phyloP scores from a whole-genome alignment of 257 asterid genomes.

The Gynochthodes officinalis region DNA sequence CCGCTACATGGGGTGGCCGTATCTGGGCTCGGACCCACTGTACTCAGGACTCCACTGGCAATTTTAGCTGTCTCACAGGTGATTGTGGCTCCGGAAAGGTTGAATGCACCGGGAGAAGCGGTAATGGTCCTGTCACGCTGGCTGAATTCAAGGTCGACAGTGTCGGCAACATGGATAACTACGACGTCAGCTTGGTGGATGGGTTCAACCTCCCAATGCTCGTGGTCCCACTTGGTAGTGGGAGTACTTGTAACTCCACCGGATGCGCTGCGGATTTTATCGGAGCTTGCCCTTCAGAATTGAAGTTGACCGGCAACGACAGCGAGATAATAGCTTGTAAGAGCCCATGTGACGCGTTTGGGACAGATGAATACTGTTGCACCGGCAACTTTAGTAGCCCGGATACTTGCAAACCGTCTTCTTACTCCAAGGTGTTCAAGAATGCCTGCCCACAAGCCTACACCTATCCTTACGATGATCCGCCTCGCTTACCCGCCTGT shows the following conservation, averaged over 20 bases:
- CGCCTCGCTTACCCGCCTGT: conserved; percentile 64
- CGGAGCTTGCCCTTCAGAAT: conserved; percentile 66
- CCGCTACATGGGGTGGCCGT: conserved; percentile 76
- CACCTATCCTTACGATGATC: conserved; percentile 78
- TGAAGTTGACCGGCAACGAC: conserved; percentile 45
- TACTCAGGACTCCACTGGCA: conserved; percentile 51
- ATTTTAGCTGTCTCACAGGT: conserved; percentile 74
- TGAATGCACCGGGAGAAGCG: conserved; percentile 53
- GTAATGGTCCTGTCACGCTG: conserved; percentile 75
- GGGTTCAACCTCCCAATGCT: conserved; percentile 89
- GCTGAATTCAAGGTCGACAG: conserved; percentile 91
- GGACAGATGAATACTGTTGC: conserved; percentile 68
- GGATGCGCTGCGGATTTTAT: conserved; percentile 68
- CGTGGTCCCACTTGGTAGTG: conserved; percentile 74
- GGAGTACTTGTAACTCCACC: conserved; percentile 52
- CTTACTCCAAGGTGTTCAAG: conserved; percentile 59
- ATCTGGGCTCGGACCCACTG: conserved; percentile 89
- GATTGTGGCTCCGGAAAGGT: conserved; percentile 85
- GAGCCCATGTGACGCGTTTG: conserved; percentile 85
- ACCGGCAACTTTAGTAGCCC: conserved; percentile 67
- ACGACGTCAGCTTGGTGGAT: conserved; percentile 80
- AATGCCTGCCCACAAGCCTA: conserved; percentile 79
- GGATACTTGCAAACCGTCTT: conserved; percentile 56
- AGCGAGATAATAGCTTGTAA: conserved; percentile 64
- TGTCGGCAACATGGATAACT: conserved; percentile 58